Base-by-base conservation (phyloP, 371 early-diverging fungal genomes). In the Ecytonucleospora hepatopenaei region DNA sequence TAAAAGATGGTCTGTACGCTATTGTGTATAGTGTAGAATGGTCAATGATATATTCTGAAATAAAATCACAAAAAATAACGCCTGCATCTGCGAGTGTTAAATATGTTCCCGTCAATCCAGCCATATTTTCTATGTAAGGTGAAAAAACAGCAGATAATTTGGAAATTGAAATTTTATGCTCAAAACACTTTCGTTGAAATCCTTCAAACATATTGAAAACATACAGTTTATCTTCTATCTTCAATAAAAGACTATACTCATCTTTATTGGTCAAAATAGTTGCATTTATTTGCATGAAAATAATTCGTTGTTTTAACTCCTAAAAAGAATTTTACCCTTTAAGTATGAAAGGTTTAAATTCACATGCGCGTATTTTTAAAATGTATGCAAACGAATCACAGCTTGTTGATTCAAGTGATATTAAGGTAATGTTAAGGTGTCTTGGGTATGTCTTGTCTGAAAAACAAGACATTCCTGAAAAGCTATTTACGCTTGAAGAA, bases 131-230 rank as follows among this genome's bases (percentile, higher is more conserved):
- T 51, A 23, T 58, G 15, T 40, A 23, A 15, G 68, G 48, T 23
- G 72, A 46, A 65, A 76, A 76, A 27, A 76, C 30, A 3, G 59
- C 48, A 24, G n/a, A 21, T 28, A 72, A 55, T 23, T 15, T 31
- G 32, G 33, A 34, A 24, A 76, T 26, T 26, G 30, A 55, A 8
- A 71, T 34, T 26, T 30, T 51, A 19, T 48, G 1, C 56, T 72
- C 71, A 17, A 73, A 73, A 49, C 62, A 73, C 53, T 71, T 68
- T 60, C 77, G 60, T 46, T 76, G 77, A 56, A 73, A 69, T 21
- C 77, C 77, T 65, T 76, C 73, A 67, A 76, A 76, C 1, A 63
- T 32, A 61, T 69, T 65, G 48, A 76, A 73, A 17, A 67, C 21
- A 61, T 73, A 73, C 30, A 31, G 33, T 54, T 59, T 63, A 1